Evolutionary conservation across 2,329 filamentous ascomycete species (phyloP).

Genomic region (Didymella pomorum): DNA sequence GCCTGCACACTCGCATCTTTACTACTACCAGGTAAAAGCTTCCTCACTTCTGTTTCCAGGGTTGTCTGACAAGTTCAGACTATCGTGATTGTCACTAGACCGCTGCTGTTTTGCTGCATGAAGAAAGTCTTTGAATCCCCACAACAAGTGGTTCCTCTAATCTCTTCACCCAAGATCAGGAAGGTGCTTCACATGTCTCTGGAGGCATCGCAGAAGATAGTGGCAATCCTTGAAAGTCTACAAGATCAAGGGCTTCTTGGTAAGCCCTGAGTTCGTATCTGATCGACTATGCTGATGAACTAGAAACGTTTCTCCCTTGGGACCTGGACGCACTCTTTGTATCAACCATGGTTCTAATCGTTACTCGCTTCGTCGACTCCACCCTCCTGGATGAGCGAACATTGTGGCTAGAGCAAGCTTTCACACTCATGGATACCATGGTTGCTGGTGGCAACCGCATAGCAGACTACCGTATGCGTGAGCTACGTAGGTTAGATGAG

Average conservation of each 20-base stretch:
- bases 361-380: slow-evolving; percentile 45
- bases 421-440: slow-evolving; percentile 59
- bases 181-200: slow-evolving; percentile 54
- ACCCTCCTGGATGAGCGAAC: slow-evolving; percentile 49
- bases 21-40: slow-evolving; percentile 51
- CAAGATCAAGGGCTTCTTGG: slow-evolving; percentile 59
- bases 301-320: slow-evolving; percentile 60
- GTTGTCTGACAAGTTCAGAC: slow-evolving; percentile 38
- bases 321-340: slow-evolving; percentile 58
- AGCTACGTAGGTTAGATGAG: slow-evolving; percentile 57
- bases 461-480: slow-evolving; percentile 55
- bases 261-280: slow-evolving; percentile 30
- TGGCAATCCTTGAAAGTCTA: slow-evolving; percentile 55
- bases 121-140: slow-evolving; percentile 46
- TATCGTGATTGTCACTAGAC: slow-evolving; percentile 53
- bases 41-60: neutral
- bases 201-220: slow-evolving; percentile 55
- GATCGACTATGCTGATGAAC: slow-evolving; percentile 3
- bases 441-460: slow-evolving; percentile 57
- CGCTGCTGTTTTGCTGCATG: slow-evolving; percentile 55
- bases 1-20: slow-evolving; percentile 50
- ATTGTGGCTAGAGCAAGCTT: slow-evolving; percentile 54
- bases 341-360: slow-evolving; percentile 54
- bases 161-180: slow-evolving; percentile 50
- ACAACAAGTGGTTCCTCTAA: slow-evolving; percentile 41